phyloP scores from a whole-genome alignment of 31 red algal species.

The Asparagopsis taxiformis region DNA sequence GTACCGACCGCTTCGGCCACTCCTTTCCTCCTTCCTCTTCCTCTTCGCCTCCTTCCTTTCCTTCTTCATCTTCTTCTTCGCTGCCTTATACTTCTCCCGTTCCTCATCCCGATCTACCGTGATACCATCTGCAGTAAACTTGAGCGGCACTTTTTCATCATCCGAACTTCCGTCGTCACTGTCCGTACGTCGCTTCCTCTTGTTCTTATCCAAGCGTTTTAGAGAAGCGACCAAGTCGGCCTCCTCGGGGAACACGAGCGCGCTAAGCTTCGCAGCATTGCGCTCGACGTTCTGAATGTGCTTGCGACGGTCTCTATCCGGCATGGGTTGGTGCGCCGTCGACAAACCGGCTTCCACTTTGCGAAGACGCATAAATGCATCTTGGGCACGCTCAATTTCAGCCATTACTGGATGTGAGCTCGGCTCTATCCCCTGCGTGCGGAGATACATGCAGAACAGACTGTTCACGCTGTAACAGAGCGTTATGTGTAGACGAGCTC shows the following conservation, averaged over 20 bases:
- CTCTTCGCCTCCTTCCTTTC: conserved; percentile 1
- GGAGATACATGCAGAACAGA: conserved; percentile 72
- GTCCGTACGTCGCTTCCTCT: neutral
- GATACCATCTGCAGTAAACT: neutral
- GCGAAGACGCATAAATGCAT: conserved; percentile 62
- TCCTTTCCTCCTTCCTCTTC: neutral
- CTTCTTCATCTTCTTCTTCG: neutral
- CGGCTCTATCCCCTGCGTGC: conserved; percentile 61
- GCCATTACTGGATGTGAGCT: conserved; percentile 42
- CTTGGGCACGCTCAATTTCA: conserved; percentile 57
- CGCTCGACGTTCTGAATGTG: conserved; percentile 41
- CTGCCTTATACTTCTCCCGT: conserved; percentile 21
- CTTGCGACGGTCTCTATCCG: conserved; percentile 25
- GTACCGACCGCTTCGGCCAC: too few species aligned
- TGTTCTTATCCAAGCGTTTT: neutral
- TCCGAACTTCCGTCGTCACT: too few species aligned
- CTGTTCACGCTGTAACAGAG: conserved; percentile 49
- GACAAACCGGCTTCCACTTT: conserved; percentile 50
- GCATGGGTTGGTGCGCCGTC: conserved; percentile 5
- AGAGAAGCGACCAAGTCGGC: conserved; percentile 28
- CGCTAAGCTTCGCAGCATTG: conserved; percentile 31
- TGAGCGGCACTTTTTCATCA: too few species aligned
- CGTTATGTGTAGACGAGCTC: conserved; percentile 49
- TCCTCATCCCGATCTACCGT: neutral
- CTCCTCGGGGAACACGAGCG: conserved; percentile 56